Evolutionary conservation across 75 land plant genomes (phyloP).

Genomic region (Cunninghamia lanceolata): DNA sequence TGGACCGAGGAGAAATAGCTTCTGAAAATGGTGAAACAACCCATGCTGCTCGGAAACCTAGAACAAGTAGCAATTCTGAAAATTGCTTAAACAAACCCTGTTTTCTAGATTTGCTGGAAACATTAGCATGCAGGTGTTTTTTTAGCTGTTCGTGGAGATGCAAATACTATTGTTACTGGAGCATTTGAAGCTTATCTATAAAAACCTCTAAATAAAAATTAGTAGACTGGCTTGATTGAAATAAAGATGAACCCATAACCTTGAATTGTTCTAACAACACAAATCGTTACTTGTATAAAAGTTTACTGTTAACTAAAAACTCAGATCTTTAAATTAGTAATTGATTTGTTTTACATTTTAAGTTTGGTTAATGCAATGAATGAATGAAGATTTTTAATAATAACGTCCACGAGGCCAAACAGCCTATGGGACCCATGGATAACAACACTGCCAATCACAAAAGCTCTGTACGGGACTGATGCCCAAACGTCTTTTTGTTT

Average conservation of each 20-base stretch:
- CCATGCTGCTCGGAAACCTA: too few species aligned
- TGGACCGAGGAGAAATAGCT: not conserved
- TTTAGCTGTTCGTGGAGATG: not conserved
- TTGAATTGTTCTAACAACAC: not conserved
- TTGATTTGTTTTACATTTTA: too few species aligned
- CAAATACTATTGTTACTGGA: not conserved
- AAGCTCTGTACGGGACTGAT: too few species aligned
- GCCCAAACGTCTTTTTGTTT: too few species aligned
- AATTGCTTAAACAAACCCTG: not conserved
- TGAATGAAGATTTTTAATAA: too few species aligned
- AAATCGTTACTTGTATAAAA: not conserved
- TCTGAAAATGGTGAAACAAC: not conserved
- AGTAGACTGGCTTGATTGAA: not conserved
- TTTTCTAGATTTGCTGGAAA: not conserved
- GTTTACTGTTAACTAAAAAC: too few species aligned
- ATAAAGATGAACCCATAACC: not conserved
- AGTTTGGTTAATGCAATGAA: too few species aligned
- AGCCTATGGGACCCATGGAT: too few species aligned
- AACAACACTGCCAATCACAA: too few species aligned
- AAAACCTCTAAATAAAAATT: not conserved
- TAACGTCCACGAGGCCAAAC: too few species aligned
- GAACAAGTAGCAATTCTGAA: not conserved
- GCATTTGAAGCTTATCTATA: not conserved
- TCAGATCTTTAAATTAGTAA: too few species aligned
- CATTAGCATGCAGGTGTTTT: not conserved